Percentiles rank a stretch among this genome's conserved stretches.
phyloP scores from a whole-genome alignment of 805 yeast species.

The Yarrowia divulgata region DNA sequence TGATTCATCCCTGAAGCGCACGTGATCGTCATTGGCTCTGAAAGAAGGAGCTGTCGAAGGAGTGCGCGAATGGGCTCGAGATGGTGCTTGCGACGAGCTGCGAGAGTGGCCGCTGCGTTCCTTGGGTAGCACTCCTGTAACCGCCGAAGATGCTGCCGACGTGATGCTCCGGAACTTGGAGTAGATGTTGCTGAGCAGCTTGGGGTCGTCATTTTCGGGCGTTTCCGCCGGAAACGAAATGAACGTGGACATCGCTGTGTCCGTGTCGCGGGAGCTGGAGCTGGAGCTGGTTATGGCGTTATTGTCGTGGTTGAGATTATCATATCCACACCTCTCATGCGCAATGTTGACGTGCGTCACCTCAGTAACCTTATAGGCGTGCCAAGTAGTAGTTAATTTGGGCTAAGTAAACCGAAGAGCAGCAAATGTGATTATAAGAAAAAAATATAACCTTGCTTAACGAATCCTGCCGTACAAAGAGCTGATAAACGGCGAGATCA shows the following conservation, averaged over 20 bases:
- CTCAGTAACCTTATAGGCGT: not conserved
- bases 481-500: no score
- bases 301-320: slow-evolving; percentile 4
- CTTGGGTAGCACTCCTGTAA: slow-evolving; percentile 42
- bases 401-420: not conserved
- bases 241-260: slow-evolving; percentile 23
- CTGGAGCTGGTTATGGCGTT: not conserved
- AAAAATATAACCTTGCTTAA: no score
- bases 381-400: not conserved
- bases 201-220: slow-evolving; percentile 38
- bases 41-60: slow-evolving; percentile 8
- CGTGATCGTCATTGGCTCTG: slow-evolving; percentile 11
- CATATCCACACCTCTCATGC: slow-evolving; percentile 19
- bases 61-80: slow-evolving; percentile 19
- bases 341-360: not conserved
- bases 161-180: slow-evolving; percentile 43
- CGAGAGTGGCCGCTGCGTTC: slow-evolving; percentile 34
- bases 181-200: slow-evolving; percentile 43
- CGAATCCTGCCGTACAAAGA: no score
- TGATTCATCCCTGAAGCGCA: slow-evolving; percentile 21
- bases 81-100: not conserved
- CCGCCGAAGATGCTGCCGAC: slow-evolving; percentile 45
- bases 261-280: not conserved
- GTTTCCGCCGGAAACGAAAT: slow-evolving; percentile 34
- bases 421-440: no score